Conservation (phyloP, 2,329 filamentous ascomycete genomes). For the Beauveria caledonica region DNA sequence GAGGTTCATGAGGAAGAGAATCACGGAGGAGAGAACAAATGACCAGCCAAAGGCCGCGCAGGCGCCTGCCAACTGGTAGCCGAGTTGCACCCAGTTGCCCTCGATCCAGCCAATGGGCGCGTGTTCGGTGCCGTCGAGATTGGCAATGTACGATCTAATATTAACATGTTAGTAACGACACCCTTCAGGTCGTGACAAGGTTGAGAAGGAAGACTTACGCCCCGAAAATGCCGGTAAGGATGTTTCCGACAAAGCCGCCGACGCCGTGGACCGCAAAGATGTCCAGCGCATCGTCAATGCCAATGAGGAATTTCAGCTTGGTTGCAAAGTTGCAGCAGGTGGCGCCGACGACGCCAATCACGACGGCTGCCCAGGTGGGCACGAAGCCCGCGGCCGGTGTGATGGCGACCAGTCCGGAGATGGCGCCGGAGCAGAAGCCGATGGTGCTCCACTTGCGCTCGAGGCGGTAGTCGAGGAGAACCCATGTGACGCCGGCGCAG, state of each 20-base stretch:
- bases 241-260: constrained; percentile 72
- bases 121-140: constrained; percentile 57
- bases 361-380: constrained; percentile 52
- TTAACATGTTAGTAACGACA: too few species aligned
- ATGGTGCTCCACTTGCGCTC: constrained; percentile 91
- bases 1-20: constrained; percentile 63
- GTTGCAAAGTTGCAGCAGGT: constrained; percentile 76
- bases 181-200: neutral
- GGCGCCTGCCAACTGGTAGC: constrained; percentile 62
- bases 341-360: constrained; percentile 52
- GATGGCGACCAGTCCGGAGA: constrained; percentile 80
- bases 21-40: constrained; percentile 59
- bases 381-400: constrained; percentile 79
- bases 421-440: constrained; percentile 84
- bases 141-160: constrained; percentile 62
- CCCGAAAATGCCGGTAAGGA: constrained; percentile 70
- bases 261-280: constrained; percentile 86
- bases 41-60: constrained; percentile 57
- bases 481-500: constrained; percentile 75
- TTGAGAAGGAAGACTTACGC: constrained; percentile 38
- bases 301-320: constrained; percentile 68
- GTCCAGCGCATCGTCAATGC: constrained; percentile 81
- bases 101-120: constrained; percentile 62
- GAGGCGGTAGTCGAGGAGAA: constrained; percentile 79
- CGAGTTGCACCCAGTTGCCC: constrained; percentile 61